Percentiles rank a stretch among this genome's conserved stretches.
Conservation (phyloP, 202 grass and related monocot genomes). For the Setaria italica region DNA sequence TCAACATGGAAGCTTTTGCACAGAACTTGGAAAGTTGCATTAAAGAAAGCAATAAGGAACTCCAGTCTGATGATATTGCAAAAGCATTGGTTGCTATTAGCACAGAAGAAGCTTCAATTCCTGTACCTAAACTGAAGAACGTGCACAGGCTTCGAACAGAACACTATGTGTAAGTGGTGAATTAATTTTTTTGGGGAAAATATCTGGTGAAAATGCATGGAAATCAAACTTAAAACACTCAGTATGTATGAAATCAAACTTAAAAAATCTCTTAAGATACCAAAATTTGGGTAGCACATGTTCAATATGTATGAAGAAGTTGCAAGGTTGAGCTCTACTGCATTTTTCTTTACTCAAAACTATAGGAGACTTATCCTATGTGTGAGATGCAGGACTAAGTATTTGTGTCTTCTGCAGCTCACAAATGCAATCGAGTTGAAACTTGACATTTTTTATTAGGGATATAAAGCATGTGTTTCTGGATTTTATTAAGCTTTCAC, state of each 20-base stretch:
- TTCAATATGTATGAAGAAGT: neutral
- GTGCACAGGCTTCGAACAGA: slow-evolving; percentile 81
- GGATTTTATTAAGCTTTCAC: neutral
- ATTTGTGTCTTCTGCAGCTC: slow-evolving; percentile 4
- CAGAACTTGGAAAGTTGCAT: slow-evolving; percentile 77
- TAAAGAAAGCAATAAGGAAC: slow-evolving; percentile 66
- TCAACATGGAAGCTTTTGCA: slow-evolving; percentile 83
- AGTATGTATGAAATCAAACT: too few species aligned
- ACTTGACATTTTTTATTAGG: neutral
- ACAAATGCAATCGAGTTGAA: neutral
- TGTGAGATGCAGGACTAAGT: neutral
- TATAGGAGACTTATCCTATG: neutral
- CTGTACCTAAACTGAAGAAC: slow-evolving; percentile 84
- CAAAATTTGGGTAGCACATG: neutral
- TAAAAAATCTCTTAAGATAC: neutral
- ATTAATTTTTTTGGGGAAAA: slow-evolving; percentile 16
- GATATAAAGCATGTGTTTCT: neutral
- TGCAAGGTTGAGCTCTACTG: neutral
- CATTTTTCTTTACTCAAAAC: neutral
- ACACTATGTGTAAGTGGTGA: slow-evolving; percentile 78
- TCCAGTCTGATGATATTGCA: slow-evolving; percentile 73
- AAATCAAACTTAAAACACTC: neutral
- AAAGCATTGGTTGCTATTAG: slow-evolving; percentile 90
- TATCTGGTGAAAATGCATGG: slow-evolving; percentile 21
- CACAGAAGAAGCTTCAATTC: slow-evolving; percentile 85